Conservation (phyloP, 1,284 basidiomycete species). For the Papiliotrema nemorosa region DNA sequence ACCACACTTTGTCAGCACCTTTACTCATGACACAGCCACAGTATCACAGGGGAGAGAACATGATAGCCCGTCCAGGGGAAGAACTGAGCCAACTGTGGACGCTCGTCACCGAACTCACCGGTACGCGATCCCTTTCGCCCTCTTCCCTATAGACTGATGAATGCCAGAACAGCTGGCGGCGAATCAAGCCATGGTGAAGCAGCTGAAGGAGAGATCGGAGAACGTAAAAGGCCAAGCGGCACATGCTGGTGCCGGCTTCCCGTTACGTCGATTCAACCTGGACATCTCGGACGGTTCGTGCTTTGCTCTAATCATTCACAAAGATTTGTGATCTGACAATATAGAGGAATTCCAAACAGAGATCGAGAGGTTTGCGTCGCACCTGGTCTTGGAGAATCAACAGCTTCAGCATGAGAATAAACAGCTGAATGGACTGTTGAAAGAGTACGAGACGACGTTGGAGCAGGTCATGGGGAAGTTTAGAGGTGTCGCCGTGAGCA, state of each 20-base stretch:
- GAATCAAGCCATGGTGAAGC: slow-evolving; percentile 73
- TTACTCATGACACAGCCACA: no score
- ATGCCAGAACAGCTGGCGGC: slow-evolving; percentile 71
- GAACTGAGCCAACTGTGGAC: slow-evolving; percentile 72
- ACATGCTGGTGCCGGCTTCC: slow-evolving; percentile 72
- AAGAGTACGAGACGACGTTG: slow-evolving; percentile 92
- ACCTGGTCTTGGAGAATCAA: slow-evolving; percentile 91
- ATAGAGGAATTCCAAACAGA: slow-evolving; percentile 90
- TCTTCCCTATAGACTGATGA: neutral
- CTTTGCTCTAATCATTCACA: neutral
- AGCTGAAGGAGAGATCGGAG: slow-evolving; percentile 69
- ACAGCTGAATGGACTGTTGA: slow-evolving; percentile 78
- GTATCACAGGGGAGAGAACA: neutral
- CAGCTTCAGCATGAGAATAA: slow-evolving; percentile 88
- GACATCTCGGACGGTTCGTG: slow-evolving; percentile 83
- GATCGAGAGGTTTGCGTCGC: slow-evolving; percentile 82
- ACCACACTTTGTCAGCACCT: no score
- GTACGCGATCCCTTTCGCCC: slow-evolving; percentile 15
- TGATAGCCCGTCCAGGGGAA: slow-evolving; percentile 51
- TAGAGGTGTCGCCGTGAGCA: slow-evolving; percentile 77
- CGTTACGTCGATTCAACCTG: slow-evolving; percentile 83
- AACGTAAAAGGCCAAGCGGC: slow-evolving; percentile 82
- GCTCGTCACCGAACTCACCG: slow-evolving; percentile 68
- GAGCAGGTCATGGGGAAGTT: slow-evolving; percentile 97
- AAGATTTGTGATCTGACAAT: neutral